Base-by-base conservation (phyloP, 495 filamentous ascomycete genomes). In the Hypoxylon perforatum region DNA sequence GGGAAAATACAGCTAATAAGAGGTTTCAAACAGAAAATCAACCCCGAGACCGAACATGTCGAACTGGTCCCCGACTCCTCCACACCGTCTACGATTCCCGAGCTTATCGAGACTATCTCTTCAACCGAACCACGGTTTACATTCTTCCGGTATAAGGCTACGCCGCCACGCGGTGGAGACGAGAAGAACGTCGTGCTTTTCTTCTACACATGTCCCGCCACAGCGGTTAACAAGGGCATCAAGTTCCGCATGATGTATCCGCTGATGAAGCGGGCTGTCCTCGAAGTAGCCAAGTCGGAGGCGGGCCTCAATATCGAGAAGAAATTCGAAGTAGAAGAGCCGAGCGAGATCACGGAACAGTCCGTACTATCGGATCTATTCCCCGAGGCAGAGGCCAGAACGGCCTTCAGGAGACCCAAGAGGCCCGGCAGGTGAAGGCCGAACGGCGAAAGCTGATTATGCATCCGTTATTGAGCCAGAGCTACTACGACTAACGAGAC, bases 181-280 rank as follows among this genome's bases (percentile, higher is more conserved):
- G 79, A 85, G 55, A 84, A 84, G 50, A 84, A 87, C 5, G 84
- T 88, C 4, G 84, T 98, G 30, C 82, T 97, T 25, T 99, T 98
- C 81, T 89, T 98, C 71, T 98, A 97, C 77, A 97, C 93, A 6
- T 97, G 94, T 71, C 95, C 95, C 3, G 82, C 85, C 2, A 86
- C 78, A 3, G 87, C 88, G 0, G 81, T 78, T 33, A 79, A 70
- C 49, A 81, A 82, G 69, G 91, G 90, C 67, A 91, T 98, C 80
- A 97, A 93, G 78, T 92, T 93, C 75, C 87, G 93, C 51, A 99
- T 99, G 95, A 79, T 98, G 65, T 97, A 97, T 75, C 92, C 96
- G 30, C 88, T 92, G 33, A 91, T 91, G 67, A 91, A 92, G 72
- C 84, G 85, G 28, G 86, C 85, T 35, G 91, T 92, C 6, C 80